phyloP scores from a whole-genome alignment of 441 rosid species.

The Gossypium trilobum region DNA sequence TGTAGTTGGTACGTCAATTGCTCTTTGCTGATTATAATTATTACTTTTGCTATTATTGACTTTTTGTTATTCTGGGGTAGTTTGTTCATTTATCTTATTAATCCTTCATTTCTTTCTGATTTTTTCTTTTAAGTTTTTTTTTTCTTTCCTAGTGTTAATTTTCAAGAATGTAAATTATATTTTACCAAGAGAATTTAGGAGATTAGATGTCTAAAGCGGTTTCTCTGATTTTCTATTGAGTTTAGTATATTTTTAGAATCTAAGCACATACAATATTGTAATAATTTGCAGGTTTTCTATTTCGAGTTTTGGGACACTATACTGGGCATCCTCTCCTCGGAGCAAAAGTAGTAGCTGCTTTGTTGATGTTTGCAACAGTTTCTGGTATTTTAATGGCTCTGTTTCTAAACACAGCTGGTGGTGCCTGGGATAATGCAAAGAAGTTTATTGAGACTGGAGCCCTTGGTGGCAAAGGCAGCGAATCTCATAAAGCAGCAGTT shows the following conservation, averaged over 20 bases:
- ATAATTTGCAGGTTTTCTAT: constrained; percentile 54
- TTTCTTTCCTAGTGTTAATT: not conserved
- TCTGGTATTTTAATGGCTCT: constrained; percentile 97
- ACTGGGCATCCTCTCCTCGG: constrained; percentile 92
- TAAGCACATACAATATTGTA: not conserved
- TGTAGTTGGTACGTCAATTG: constrained; percentile 49
- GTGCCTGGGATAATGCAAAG: constrained; percentile 99
- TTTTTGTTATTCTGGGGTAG: not conserved
- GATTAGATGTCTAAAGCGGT: not conserved
- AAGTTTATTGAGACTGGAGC: constrained; percentile 91
- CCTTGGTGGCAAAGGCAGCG: constrained; percentile 95
- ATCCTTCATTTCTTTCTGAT: not conserved
- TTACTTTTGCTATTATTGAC: not conserved
- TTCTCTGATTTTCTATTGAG: not conserved
- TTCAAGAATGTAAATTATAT: not conserved
- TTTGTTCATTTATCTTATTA: not conserved
- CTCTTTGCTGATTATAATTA: not conserved
- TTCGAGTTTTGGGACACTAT: constrained; percentile 78
- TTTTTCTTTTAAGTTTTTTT: not conserved
- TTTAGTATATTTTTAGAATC: not conserved
- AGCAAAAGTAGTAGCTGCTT: constrained; percentile 85
- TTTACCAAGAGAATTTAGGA: not conserved
- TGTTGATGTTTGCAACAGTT: constrained; percentile 94
- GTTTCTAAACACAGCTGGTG: constrained; percentile 92
- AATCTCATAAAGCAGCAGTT: constrained; percentile 87